Evolutionary conservation across 75 land plant species (phyloP).

Genomic region (Pinus albicaulis): DNA sequence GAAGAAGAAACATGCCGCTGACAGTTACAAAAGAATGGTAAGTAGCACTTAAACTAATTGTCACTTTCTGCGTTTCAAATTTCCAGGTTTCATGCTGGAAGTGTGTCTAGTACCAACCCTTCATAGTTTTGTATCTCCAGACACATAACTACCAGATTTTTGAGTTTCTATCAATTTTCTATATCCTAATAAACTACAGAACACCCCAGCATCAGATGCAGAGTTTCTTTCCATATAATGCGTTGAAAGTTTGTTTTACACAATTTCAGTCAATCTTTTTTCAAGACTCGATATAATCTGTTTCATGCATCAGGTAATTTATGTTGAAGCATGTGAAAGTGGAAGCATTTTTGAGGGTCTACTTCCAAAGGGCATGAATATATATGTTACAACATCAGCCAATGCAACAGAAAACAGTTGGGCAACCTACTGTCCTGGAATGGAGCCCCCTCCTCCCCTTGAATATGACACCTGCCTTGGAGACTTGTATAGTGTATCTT

Average conservation of each 20-base stretch:
- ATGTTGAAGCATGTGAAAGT: conserved; percentile 94
- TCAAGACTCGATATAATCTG: neutral
- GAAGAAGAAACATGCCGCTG: no score
- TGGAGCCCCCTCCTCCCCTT: conserved; percentile 74
- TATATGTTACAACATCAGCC: conserved; percentile 91
- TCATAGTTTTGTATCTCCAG: no score
- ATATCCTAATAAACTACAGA: no score
- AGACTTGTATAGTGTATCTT: conserved; percentile 88
- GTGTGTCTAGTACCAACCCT: no score
- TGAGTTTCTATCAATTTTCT: neutral
- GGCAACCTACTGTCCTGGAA: conserved; percentile 98
- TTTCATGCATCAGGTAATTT: conserved; percentile 55
- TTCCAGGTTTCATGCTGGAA: no score
- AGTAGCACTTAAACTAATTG: no score
- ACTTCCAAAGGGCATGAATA: conserved; percentile 67
- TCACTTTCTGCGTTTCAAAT: no score
- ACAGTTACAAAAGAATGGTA: no score
- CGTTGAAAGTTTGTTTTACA: neutral
- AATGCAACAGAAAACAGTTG: conserved; percentile 90
- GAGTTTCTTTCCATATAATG: neutral
- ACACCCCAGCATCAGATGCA: neutral
- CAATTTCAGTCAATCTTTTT: neutral
- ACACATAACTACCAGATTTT: neutral
- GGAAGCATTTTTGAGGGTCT: conserved; percentile 93
- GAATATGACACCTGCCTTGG: conserved; percentile 89